Conservation (phyloP, 495 filamentous ascomycete genomes). For the Lichina pygmaea region DNA sequence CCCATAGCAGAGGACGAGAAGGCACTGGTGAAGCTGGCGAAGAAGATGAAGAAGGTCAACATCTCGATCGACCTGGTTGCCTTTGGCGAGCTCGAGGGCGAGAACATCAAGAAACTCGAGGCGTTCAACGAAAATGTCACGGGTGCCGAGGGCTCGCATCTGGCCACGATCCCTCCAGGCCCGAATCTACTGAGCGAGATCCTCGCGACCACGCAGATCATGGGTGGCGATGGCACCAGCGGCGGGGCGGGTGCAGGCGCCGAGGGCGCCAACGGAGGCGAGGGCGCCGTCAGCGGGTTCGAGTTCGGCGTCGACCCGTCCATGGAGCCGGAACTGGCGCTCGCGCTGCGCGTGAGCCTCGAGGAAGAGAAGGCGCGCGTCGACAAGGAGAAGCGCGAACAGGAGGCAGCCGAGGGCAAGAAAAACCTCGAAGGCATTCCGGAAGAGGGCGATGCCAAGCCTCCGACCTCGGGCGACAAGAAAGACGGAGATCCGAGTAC, state of each 20-base stretch:
- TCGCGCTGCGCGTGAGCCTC: conserved; percentile 92
- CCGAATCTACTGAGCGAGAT: conserved; percentile 77
- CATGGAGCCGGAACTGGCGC: conserved; percentile 72
- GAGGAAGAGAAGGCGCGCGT: conserved; percentile 90
- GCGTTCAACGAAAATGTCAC: conserved; percentile 84
- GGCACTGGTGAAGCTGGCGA: conserved; percentile 64
- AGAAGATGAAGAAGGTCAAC: conserved; percentile 94
- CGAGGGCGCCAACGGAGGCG: conserved; percentile 28
- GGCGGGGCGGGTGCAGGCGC: conserved; percentile 18
- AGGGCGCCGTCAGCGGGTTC: conserved; percentile 21
- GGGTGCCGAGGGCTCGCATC: conserved; percentile 63
- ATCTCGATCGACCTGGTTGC: conserved; percentile 79
- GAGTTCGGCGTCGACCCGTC: conserved; percentile 60
- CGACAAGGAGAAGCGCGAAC: conserved; percentile 56
- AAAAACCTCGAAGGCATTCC: conserved; percentile 49
- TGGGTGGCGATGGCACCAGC: conserved; percentile 44
- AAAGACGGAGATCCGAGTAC: conserved; percentile 13
- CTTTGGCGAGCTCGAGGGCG: conserved; percentile 78
- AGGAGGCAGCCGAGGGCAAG: conserved; percentile 29
- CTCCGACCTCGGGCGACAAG: conserved; percentile 28
- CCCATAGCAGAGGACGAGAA: conserved; percentile 75
- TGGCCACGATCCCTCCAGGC: conserved; percentile 76
- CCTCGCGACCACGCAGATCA: conserved; percentile 72
- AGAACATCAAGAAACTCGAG: conserved; percentile 73
- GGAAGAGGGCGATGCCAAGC: conserved; percentile 45